Conservation (phyloP, 108 stramenopile genomes). For the Pseudonitzschia delicatissima region DNA sequence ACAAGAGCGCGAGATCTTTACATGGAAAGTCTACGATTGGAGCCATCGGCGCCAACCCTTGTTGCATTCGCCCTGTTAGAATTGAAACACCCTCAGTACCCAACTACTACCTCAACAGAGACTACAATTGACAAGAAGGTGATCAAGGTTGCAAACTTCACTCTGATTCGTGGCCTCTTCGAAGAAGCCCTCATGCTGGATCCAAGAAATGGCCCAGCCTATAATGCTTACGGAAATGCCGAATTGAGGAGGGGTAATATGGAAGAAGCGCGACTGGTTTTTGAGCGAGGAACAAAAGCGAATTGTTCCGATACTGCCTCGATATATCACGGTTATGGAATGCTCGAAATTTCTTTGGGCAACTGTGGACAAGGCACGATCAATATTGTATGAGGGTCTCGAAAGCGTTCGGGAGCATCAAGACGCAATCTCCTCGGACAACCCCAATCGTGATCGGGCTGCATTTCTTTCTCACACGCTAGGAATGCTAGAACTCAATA, state of each 20-base stretch:
- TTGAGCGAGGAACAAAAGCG: conserved; percentile 65
- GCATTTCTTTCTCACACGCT: conserved; percentile 79
- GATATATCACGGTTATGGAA: conserved; percentile 82
- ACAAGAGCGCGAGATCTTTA: conserved; percentile 64
- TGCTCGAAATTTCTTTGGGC: conserved; percentile 71
- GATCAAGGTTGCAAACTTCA: conserved; percentile 31
- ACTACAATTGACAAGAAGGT: conserved; percentile 2
- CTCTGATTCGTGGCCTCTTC: conserved; percentile 52
- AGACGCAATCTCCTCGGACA: conserved; percentile 41
- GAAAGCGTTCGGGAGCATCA: conserved; percentile 39
- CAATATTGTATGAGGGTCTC: conserved; percentile 50
- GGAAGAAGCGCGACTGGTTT: conserved; percentile 54
- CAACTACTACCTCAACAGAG: conserved; percentile 4
- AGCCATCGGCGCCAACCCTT: conserved; percentile 76
- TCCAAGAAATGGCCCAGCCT: conserved; percentile 81
- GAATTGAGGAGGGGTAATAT: conserved; percentile 57
- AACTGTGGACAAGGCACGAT: conserved; percentile 60
- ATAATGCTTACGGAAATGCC: conserved; percentile 77
- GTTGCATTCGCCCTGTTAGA: conserved; percentile 81
- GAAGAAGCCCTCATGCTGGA: conserved; percentile 75
- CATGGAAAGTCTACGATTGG: conserved; percentile 50
- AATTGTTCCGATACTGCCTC: conserved; percentile 74
- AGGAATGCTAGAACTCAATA: conserved; percentile 79
- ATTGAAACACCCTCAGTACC: conserved; percentile 46
- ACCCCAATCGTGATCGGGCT: conserved; percentile 49